Percentiles rank a stretch among this genome's conserved stretches.
Conservation (phyloP, 345 rosid genomes). For the Citrus inodora region DNA sequence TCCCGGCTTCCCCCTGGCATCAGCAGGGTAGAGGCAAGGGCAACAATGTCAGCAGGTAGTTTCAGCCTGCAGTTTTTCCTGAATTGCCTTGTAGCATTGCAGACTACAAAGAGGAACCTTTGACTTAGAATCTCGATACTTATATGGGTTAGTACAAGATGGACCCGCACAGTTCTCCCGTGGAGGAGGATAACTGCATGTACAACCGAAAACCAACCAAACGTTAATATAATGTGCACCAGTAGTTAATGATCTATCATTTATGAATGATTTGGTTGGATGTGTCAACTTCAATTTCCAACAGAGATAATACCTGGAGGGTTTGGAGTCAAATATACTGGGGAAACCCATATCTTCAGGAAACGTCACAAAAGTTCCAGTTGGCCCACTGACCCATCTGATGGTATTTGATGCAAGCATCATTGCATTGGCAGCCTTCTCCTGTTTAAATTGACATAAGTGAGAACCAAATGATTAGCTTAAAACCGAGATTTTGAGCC, state of each 20-base stretch:
- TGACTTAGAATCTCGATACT: conserved; percentile 83
- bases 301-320: conserved; percentile 40
- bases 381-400: conserved; percentile 68
- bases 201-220: conserved; percentile 1
- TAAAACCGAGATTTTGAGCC: not conserved
- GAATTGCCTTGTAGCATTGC: conserved; percentile 81
- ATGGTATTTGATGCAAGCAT: conserved; percentile 45
- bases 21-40: conserved; percentile 10
- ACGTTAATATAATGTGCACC: not conserved
- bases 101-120: conserved; percentile 93
- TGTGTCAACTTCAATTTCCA: not conserved
- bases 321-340: conserved; percentile 57
- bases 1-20: not conserved
- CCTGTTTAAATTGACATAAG: conserved; percentile 36
- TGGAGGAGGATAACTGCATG: conserved; percentile 83
- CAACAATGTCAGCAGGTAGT: conserved; percentile 23
- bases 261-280: not conserved
- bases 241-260: not conserved
- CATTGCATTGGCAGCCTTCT: conserved; percentile 63
- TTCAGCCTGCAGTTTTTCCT: conserved; percentile 32
- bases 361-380: conserved; percentile 76
- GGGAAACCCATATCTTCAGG: conserved; percentile 76
- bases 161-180: conserved; percentile 90
- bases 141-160: conserved; percentile 67
- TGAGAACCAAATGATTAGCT: conserved; percentile 10